Conservation (phyloP, 192 early-diverging fungal species). For the Martensiomyces pterosporus region DNA sequence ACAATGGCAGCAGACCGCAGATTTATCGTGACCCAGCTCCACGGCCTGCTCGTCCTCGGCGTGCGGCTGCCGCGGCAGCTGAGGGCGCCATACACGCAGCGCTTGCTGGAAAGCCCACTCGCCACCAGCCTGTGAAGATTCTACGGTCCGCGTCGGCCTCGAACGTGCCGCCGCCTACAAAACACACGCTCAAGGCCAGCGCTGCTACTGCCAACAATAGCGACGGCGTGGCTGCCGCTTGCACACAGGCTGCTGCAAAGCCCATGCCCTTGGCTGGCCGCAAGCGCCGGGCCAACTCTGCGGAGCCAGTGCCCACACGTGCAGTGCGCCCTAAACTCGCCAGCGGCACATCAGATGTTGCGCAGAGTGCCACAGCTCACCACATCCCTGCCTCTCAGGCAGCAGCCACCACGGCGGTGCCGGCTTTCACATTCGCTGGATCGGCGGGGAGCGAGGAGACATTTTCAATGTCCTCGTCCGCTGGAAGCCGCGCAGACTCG, state of each 20-base stretch:
- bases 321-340: conserved; percentile 23
- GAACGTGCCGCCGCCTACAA: too few species aligned
- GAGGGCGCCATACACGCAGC: conserved; percentile 3
- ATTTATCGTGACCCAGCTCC: conserved; percentile 35
- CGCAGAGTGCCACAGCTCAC: background rate
- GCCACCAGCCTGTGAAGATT: conserved; percentile 12
- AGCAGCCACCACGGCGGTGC: too few species aligned
- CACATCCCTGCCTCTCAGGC: too few species aligned
- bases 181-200: too few species aligned
- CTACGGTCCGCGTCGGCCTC: conserved; percentile 23
- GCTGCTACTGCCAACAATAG: conserved; percentile 4
- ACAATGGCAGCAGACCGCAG: conserved; percentile 15
- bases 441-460: conserved; percentile 9
- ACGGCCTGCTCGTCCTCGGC: conserved; percentile 6
- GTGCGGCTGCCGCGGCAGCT: conserved; percentile 5
- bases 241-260: too few species aligned
- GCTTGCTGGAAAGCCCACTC: background rate
- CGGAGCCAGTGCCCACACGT: conserved; percentile 12
- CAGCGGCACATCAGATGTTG: conserved; percentile 5
- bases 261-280: conserved; percentile 20
- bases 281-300: conserved; percentile 31
- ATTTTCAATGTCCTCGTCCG: conserved; percentile 19
- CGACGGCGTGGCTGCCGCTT: conserved; percentile 1
- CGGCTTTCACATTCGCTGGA: too few species aligned
- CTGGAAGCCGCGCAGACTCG: conserved; percentile 23